Base-by-base conservation (phyloP, 2,329 filamentous ascomycete genomes). In the Rutstroemia sp. region DNA sequence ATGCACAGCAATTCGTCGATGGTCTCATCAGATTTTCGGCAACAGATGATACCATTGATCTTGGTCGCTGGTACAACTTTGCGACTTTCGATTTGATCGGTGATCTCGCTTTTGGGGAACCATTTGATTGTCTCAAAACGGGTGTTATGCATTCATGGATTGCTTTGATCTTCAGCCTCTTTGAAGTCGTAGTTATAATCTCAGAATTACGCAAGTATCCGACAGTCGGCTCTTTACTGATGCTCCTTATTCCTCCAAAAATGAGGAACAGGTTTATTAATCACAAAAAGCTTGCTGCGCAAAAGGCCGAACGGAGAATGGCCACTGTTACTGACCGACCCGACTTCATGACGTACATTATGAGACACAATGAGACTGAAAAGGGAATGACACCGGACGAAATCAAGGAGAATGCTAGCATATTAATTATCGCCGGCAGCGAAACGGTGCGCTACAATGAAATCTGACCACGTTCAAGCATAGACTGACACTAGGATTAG, bases 81-180 rank as follows among this genome's bases (percentile, higher is more conserved):
- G 50, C 66, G 1, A 67, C 70, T 1, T 73, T 74, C 57, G 72
- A 73, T 58, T 63, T 73, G 21, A 68, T 73, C 40, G 72, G 73
- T 16, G 74, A 76, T 56, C 67, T 77, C 38, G 68, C 74, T 0
- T 77, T 76, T 59, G 75, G 73, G 14, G 70, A 74, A 56, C 69
- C 70, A 1, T 75, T 73, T 58, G 62, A 61, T 14, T 68, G 65
- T 56, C 58, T 73, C 12, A 59, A 68, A 30, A 58, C 44, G 12
- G 36, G 42, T 14, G 34, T 49, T 10, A 30, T 48, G 9, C 21
- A 60, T 36, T 30, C 39, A 2, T 48, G 48, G 49, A 56, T 51
- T 7, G 5, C 16, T 12, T 23, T 34, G 3, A 40, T 49, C 8
- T 36, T 60, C 8, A 30, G 2, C 17, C 6, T 46, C 19, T 21